Evolutionary conservation across 768 basidiomycete genomes (phyloP).

Genomic region (Naganishia vaughanmartiniae): DNA sequence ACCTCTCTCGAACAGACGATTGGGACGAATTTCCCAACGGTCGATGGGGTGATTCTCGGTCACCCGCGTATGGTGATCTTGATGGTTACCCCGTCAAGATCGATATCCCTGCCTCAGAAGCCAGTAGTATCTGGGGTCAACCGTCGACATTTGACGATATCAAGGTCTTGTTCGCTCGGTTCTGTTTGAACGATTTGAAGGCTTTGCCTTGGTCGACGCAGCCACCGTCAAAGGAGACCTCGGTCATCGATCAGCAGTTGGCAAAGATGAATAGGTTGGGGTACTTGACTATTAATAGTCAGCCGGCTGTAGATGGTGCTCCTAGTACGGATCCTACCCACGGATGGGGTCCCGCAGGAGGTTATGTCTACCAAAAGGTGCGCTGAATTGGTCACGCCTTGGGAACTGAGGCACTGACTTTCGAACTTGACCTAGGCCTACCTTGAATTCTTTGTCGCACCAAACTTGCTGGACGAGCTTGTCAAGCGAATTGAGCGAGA

Average conservation of each 20-base stretch:
- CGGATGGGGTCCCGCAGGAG: constrained; percentile 92
- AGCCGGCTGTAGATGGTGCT: constrained; percentile 89
- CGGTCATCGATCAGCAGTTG: constrained; percentile 51
- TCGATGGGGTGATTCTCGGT: constrained; percentile 93
- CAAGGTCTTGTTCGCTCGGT: constrained; percentile 47
- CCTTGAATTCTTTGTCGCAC: constrained; percentile 88
- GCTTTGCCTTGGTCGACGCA: constrained; percentile 52
- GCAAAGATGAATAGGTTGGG: constrained; percentile 79
- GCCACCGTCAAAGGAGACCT: constrained; percentile 51
- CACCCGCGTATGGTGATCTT: constrained; percentile 95
- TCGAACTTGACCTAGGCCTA: constrained; percentile 66
- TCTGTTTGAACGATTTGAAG: constrained; percentile 49
- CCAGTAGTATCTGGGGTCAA: constrained; percentile 48
- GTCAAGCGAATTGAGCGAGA: constrained; percentile 81
- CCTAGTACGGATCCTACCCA: constrained; percentile 77
- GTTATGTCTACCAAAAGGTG: constrained; percentile 92
- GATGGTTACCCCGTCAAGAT: constrained; percentile 94
- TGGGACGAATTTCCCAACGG: constrained; percentile 99
- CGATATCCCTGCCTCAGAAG: constrained; percentile 66
- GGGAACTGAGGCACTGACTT: not conserved
- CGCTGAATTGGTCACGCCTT: constrained; percentile 24
- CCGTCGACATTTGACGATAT: constrained; percentile 41
- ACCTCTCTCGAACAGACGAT: constrained; percentile 91
- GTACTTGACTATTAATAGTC: constrained; percentile 95
- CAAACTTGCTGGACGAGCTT: constrained; percentile 68